Percentiles rank a stretch among this genome's conserved stretches.
Evolutionary conservation across 371 early-diverging fungal genomes (phyloP).

Genomic region (Coemansia linderi): DNA sequence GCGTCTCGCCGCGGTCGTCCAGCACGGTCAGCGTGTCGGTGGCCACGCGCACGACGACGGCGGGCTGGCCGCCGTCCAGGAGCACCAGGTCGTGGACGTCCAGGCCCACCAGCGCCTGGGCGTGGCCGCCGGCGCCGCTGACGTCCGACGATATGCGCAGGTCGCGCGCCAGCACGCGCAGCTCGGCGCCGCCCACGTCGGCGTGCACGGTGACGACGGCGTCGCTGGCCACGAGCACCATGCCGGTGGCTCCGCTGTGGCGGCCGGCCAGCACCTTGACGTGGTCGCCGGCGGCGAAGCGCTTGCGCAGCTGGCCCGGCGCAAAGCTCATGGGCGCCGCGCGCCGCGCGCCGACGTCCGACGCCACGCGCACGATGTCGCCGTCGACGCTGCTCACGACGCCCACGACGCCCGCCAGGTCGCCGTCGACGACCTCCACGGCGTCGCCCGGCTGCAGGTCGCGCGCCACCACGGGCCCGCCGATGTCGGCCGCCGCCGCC

Average conservation of each 20-base stretch:
- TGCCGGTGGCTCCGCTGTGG: conserved; percentile 84
- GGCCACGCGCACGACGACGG: conserved; percentile 84
- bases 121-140: conserved; percentile 27
- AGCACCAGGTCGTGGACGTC: conserved; percentile 84
- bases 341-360: conserved; percentile 36
- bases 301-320: conserved; percentile 77
- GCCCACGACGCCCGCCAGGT: conserved; percentile 82
- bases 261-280: conserved; percentile 92
- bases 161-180: conserved; percentile 88
- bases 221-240: conserved; percentile 79
- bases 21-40: conserved; percentile 73
- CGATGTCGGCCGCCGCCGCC: conserved; percentile 42
- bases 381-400: conserved; percentile 60
- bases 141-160: conserved; percentile 73
- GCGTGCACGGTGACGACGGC: conserved; percentile 81
- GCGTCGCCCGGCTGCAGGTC: conserved; percentile 75
- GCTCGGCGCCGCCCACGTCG: conserved; percentile 74
- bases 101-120: conserved; percentile 58
- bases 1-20: conserved; percentile 76
- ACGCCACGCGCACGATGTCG: conserved; percentile 39
- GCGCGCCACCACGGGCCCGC: conserved; percentile 52
- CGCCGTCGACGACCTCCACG: conserved; percentile 89
- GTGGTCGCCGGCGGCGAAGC: conserved; percentile 87
- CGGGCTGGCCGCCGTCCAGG: conserved; percentile 67
- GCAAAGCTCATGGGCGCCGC: conserved; percentile 48